Conservation (phyloP, 805 yeast genomes). For the Novakomyces olei region DNA sequence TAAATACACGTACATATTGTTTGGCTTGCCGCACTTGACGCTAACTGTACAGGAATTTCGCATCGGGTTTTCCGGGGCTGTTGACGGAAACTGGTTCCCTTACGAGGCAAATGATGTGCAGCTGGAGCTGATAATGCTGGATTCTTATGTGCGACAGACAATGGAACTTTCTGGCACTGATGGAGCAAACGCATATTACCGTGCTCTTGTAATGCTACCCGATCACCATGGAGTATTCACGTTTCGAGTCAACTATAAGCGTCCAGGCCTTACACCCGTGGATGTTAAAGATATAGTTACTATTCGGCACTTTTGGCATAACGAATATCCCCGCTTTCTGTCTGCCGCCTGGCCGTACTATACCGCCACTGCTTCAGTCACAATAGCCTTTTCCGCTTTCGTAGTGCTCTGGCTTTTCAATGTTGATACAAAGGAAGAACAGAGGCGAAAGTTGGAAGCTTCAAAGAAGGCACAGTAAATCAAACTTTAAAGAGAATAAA, state of each 20-base stretch:
- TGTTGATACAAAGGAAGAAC: no score
- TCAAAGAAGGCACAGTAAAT: no score
- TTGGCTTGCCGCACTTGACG: background rate
- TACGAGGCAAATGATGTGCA: slow-evolving; percentile 42
- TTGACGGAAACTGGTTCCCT: slow-evolving; percentile 47
- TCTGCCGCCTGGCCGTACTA: slow-evolving; percentile 84
- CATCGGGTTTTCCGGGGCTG: slow-evolving; percentile 23
- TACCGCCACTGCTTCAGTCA: slow-evolving; percentile 45
- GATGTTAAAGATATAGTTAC: slow-evolving; percentile 49
- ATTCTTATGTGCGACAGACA: slow-evolving; percentile 61
- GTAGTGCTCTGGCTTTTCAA: slow-evolving; percentile 29
- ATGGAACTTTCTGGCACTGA: slow-evolving; percentile 22
- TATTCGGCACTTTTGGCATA: slow-evolving; percentile 83
- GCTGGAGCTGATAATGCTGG: slow-evolving; percentile 70
- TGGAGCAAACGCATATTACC: slow-evolving; percentile 19
- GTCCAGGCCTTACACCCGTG: slow-evolving; percentile 52
- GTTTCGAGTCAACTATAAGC: slow-evolving; percentile 51
- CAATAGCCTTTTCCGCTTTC: slow-evolving; percentile 55
- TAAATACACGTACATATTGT: background rate
- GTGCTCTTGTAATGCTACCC: slow-evolving; percentile 45
- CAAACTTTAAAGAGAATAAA: no score
- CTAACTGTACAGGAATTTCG: slow-evolving; percentile 17
- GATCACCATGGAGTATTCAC: slow-evolving; percentile 96
- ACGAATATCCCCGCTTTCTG: slow-evolving; percentile 78
- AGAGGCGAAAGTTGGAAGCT: no score